Evolutionary conservation across 768 basidiomycete species (phyloP).

Genomic region (Suillus bovinus): DNA sequence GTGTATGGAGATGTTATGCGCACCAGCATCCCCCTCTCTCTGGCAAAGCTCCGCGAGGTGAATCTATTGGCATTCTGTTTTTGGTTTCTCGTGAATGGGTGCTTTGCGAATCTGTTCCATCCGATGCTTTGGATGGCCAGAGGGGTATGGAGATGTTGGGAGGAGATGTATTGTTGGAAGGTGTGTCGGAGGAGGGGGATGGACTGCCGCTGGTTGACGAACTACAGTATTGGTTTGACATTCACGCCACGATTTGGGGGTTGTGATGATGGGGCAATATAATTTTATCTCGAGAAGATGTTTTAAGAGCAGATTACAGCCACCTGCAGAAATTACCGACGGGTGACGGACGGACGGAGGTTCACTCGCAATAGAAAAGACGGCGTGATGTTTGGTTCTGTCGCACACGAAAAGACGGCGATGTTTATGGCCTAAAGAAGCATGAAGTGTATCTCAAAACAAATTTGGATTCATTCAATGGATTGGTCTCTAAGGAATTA

Average conservation of each 20-base stretch:
- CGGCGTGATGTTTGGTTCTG: constrained; percentile 27
- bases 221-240: constrained; percentile 52
- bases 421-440: constrained; percentile 29
- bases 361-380: constrained; percentile 24
- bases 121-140: constrained; percentile 36
- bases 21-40: constrained; percentile 83
- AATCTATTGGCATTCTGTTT: constrained; percentile 46
- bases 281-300: constrained; percentile 23
- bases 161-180: constrained; percentile 47
- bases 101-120: constrained; percentile 31
- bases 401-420: constrained; percentile 30
- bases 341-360: constrained; percentile 26
- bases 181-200: constrained; percentile 47
- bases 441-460: constrained; percentile 5
- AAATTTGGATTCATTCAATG: constrained; percentile 6
- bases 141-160: constrained; percentile 38
- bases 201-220: constrained; percentile 48
- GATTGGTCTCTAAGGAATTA: constrained; percentile 31
- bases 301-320: constrained; percentile 24
- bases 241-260: constrained; percentile 22
- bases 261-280: constrained; percentile 26
- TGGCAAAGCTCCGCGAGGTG: constrained; percentile 52
- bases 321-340: constrained; percentile 31
- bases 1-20: constrained; percentile 29
- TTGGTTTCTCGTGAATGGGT: constrained; percentile 41